phyloP scores from a whole-genome alignment of 2,329 filamentous ascomycete species.

The Xylaria sp. region DNA sequence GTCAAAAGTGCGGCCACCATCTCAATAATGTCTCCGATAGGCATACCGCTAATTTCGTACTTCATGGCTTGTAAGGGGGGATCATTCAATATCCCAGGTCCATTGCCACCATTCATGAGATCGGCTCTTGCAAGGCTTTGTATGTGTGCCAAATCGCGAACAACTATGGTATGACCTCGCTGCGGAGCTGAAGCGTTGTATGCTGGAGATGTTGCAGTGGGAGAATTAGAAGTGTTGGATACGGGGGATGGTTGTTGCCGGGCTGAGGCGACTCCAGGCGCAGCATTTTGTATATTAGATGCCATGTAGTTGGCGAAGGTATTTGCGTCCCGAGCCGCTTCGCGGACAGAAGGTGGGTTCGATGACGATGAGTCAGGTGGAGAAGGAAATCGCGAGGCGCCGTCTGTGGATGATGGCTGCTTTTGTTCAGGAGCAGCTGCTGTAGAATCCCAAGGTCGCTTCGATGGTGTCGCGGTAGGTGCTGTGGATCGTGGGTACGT shows the following conservation, averaged over 20 bases:
- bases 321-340: conserved; percentile 55
- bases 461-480: conserved; percentile 44
- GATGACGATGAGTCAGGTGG: conserved; percentile 66
- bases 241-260: conserved; percentile 48
- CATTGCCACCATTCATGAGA: conserved; percentile 63
- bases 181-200: conserved; percentile 53
- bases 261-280: conserved; percentile 41
- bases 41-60: conserved; percentile 98
- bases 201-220: conserved; percentile 44
- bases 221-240: conserved; percentile 44
- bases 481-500: conserved; percentile 42
- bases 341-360: conserved; percentile 52
- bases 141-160: conserved; percentile 91
- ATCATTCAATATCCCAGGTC: conserved; percentile 61
- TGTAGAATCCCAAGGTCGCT: conserved; percentile 47
- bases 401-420: conserved; percentile 48
- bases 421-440: conserved; percentile 40
- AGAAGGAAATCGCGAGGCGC: conserved; percentile 62
- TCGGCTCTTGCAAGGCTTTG: conserved; percentile 87
- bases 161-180: conserved; percentile 71
- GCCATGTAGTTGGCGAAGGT: conserved; percentile 59
- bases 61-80: conserved; percentile 66
- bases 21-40: conserved; percentile 95
- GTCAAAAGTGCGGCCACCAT: conserved; percentile 97
- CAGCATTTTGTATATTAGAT: conserved; percentile 51